Conservation (phyloP, 2,329 filamentous ascomycete genomes). For the Fusarium robinianum region DNA sequence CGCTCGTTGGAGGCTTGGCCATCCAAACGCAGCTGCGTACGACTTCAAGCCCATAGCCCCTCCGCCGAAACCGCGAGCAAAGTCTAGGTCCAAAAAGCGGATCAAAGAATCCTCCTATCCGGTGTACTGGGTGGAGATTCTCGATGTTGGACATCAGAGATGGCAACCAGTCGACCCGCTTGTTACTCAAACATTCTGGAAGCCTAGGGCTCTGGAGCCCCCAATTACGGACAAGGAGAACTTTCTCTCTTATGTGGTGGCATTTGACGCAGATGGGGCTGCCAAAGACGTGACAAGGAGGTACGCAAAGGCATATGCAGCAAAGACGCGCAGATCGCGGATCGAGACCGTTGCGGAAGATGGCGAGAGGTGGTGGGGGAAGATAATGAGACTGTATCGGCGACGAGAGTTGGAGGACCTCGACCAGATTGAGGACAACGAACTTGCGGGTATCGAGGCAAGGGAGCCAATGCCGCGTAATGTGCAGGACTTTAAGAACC, state of each 20-base stretch:
- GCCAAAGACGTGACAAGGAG: constrained; percentile 85
- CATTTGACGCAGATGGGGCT: constrained; percentile 78
- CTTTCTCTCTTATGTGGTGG: constrained; percentile 79
- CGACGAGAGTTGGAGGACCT: constrained; percentile 58
- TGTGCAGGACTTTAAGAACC: constrained; percentile 84
- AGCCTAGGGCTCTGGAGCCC: constrained; percentile 78
- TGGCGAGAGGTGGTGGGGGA: constrained; percentile 59
- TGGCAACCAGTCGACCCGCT: constrained; percentile 90
- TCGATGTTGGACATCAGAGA: constrained; percentile 83
- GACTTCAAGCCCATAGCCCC: constrained; percentile 51
- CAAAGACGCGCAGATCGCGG: constrained; percentile 83
- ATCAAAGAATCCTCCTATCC: constrained; percentile 76
- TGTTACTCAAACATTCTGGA: constrained; percentile 77
- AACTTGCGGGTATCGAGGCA: constrained; percentile 71
- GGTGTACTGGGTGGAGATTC: constrained; percentile 92
- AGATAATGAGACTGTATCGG: constrained; percentile 54
- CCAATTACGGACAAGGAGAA: constrained; percentile 78
- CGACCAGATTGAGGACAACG: constrained; percentile 82
- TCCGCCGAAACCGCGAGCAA: constrained; percentile 40
- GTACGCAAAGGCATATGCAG: constrained; percentile 86
- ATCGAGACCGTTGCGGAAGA: constrained; percentile 65
- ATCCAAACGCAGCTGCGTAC: constrained; percentile 59
- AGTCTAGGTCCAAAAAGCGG: constrained; percentile 44
- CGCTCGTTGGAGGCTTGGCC: constrained; percentile 55
- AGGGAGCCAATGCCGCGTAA: constrained; percentile 85